Base-by-base conservation (phyloP, 129 eudicot genomes). In the Oenanthe sinensis region DNA sequence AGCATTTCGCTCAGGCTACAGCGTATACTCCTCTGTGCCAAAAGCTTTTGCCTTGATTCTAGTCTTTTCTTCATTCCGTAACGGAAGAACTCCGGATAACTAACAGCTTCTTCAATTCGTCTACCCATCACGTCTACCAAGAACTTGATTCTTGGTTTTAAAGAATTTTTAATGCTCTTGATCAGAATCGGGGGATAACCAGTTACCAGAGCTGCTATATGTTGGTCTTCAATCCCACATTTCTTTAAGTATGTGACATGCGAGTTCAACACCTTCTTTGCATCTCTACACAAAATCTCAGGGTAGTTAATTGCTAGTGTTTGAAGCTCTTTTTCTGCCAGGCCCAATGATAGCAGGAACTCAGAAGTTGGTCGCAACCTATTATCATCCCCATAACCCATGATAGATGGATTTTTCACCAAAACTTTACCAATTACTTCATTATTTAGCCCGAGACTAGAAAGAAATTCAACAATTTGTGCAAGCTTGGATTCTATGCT, bases 1-100 rank as follows among this genome's bases (percentile, higher is more conserved):
- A 96, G 80, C 97, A 96, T 96, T 74, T 96, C 99, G 79, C 94
- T 90, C 89, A 96, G 87, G 84, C 91, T 96, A 87, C 93, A 96
- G 70, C 71, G 72, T 79, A 88, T 71, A 24, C 86, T 82, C 83
- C 65, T 89, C 78, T 87, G 87, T 55, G 77, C 86, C 97, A 96
- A 80, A 75, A 96, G 79, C 55, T 84, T 96, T 75, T 90, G 97
- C 85, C 99, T 87, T 74, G 75, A 81, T 85, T 92, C 95, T 33
- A 96, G 82, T 74, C 89, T 83, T 79, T 86, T 92, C 97, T 96
- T 96, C 90, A 96, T 84, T 60, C 96, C 92, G 47, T 92, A 91
- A 82, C 85, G 89, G 81, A 96, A 96, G 80, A 85, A 92, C 58
- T 96, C 97, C 0, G 97, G 99, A 82, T 89, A 96, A 62, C 84